Percentiles rank a stretch among this genome's conserved stretches.
Conservation (phyloP, 345 rosid genomes). For the Eucalyptus erythrocorys region DNA sequence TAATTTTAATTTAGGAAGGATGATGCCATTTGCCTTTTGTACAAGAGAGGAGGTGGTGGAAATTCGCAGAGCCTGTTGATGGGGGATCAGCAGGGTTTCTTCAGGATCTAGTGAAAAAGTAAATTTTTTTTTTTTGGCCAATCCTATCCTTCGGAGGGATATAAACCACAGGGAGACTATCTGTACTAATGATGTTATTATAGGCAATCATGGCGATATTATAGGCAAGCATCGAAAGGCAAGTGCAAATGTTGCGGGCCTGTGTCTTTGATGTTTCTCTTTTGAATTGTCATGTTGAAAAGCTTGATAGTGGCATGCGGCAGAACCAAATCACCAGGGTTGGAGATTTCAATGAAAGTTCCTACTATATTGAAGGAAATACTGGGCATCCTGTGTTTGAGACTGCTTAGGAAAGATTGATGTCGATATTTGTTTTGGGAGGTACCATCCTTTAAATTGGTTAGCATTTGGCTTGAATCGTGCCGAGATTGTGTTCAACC, state of each 20-base stretch:
- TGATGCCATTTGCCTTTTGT: slow-evolving; percentile 95
- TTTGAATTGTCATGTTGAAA: neutral
- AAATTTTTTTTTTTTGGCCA: slow-evolving; percentile 78
- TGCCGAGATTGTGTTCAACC: slow-evolving; percentile 96
- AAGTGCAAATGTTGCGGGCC: neutral
- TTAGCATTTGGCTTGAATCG: slow-evolving; percentile 92
- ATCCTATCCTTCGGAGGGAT: slow-evolving; percentile 87
- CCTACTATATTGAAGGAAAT: slow-evolving; percentile 96
- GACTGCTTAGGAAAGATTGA: slow-evolving; percentile 81
- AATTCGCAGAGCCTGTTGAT: slow-evolving; percentile 85
- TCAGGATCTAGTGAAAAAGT: slow-evolving; percentile 56
- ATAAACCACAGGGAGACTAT: slow-evolving; percentile 75
- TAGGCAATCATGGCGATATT: slow-evolving; percentile 79
- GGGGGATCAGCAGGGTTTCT: slow-evolving; percentile 81
- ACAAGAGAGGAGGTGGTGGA: slow-evolving; percentile 95
- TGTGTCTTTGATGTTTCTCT: neutral
- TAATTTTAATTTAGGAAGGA: slow-evolving; percentile 56
- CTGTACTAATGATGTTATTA: slow-evolving; percentile 80
- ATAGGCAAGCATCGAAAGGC: slow-evolving; percentile 96
- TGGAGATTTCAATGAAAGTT: slow-evolving; percentile 94
- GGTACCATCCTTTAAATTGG: slow-evolving; percentile 97
- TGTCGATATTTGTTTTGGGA: slow-evolving; percentile 79
- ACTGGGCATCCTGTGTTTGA: slow-evolving; percentile 95
- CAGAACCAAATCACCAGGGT: slow-evolving; percentile 97
- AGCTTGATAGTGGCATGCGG: neutral